Evolutionary conservation across 2,329 filamentous ascomycete species (phyloP), one percentile per base, ranked within the genome.

Genomic region (Hymenoscyphus scutula): DNA sequence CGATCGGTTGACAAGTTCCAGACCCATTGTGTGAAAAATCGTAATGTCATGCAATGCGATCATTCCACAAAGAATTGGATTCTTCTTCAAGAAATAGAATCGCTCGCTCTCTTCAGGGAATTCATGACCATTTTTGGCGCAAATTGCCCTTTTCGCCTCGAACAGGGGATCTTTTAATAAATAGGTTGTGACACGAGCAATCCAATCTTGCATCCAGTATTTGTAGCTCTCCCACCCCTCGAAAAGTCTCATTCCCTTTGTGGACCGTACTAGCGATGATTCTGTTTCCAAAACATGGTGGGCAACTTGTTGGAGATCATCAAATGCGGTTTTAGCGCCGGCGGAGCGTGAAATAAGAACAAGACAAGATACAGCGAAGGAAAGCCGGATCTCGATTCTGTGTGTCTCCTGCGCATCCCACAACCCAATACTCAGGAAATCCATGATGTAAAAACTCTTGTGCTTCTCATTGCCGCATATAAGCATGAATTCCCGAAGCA

Each of bases 341-440:
- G 2, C 1, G 5, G 37, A 41, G 11, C 5, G 4, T 1, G 4
- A 17, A 41, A 41, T 41, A 11, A 1, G 1, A 17, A 7, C 10
- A 15, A 66, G 32, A 65, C 64, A 10, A 66, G 58, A 30, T 64
- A 59, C 3, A 61, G 61, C 66, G 41, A 68, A 68, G 3, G 61
- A n/a, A 19, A 68, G 59, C 66, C 61, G 66, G 6, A 66, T 25
- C 2, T 61, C 51, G 25, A 68, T 64, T 7, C 63, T 19, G 17
- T 60, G 60, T 15, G 62, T 62, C 5, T 56, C 5, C 10, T 3
- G 13, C 58, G 64, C 62, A 45, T 63, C n/a, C 1, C 11, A 13
- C 4, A 67, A 45, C 3, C 61, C 64, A 13, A 53, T 38, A 25
- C 55, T 67, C 7, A 67, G 34, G 29, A 64, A 62, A 38, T 65